phyloP scores from a whole-genome alignment of 2,329 filamentous ascomycete species.

The Microsporum canis region DNA sequence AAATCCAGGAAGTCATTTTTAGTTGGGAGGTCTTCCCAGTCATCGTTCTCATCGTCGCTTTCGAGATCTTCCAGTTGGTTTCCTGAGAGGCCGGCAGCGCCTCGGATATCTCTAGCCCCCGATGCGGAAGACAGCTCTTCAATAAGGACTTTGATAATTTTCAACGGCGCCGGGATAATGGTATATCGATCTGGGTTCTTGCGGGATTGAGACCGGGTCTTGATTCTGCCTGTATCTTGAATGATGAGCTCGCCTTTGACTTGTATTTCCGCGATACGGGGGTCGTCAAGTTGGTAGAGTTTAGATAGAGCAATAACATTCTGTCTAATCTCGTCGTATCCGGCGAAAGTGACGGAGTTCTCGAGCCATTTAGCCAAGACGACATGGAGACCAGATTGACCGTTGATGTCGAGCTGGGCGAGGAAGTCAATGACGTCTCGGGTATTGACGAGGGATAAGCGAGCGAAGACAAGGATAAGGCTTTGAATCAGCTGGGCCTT shows the following conservation, averaged over 20 bases:
- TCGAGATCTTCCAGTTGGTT: conserved; percentile 48
- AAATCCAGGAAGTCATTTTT: conserved; percentile 60
- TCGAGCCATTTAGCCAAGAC: conserved; percentile 94
- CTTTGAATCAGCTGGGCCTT: conserved; percentile 90
- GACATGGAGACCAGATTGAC: conserved; percentile 66
- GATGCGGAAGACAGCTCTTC: conserved; percentile 80
- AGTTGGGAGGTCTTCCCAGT: conserved; percentile 79
- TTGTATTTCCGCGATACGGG: conserved; percentile 62
- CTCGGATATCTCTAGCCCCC: conserved; percentile 43
- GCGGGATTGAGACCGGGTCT: conserved; percentile 84
- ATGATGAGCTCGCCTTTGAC: conserved; percentile 90
- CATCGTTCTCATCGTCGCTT: conserved; percentile 63
- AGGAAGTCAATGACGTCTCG: conserved; percentile 88
- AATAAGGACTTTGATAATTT: conserved; percentile 91
- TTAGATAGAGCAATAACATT: conserved; percentile 93
- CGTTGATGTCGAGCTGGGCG: conserved; percentile 67
- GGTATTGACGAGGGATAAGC: conserved; percentile 72
- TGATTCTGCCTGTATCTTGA: conserved; percentile 66
- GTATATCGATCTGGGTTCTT: conserved; percentile 85
- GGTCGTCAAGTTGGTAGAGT: conserved; percentile 75
- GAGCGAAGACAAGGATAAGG: conserved; percentile 86
- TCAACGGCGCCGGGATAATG: conserved; percentile 73
- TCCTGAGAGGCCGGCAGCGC: conserved; percentile 46
- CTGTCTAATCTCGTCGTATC: conserved; percentile 92
- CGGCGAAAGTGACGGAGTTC: conserved; percentile 94